Evolutionary conservation across 306 rosid genomes (phyloP), one percentile per base, ranked within the genome.

Genomic region (Vicia sativa): DNA sequence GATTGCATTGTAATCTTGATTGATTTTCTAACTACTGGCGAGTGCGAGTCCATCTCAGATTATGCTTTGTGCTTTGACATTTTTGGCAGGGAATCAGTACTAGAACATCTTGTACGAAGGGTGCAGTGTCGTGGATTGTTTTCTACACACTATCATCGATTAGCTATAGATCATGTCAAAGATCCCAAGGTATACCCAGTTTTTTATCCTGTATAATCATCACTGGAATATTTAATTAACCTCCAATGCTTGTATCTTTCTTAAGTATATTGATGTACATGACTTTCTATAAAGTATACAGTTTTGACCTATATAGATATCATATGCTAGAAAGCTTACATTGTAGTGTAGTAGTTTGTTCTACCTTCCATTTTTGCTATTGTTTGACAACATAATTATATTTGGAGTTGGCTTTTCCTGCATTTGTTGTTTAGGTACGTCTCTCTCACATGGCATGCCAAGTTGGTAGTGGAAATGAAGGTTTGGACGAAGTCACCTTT

Each of bases 381-480:
- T 68, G 59, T 56, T 39, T 43, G 54, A 26, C 57, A 68, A 65
- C 49, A 53, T 55, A 6, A 58, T 41, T 14, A 56, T 62, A 56
- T 79, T 73, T 60, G 78, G n/a, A 80, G 55, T 52, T 62, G 5
- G 56, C 58, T 65, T 42, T 67, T 65, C 44, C 12, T 67, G 67
- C 71, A 31, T 78, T 74, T 74, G 42, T 83, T 69, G 60, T 68
- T 35, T 73, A 95, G 99, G 99, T 95, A 62, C 79, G 79, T 62
- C 96, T 95, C 18, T 78, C 85, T 75, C 99, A 95, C 70, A 90
- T 90, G 99, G 95, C 89, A 58, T 95, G 99, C 77, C 92, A 84
- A 76, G 96, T 95, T 52, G 96, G 97, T 74, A 69, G 74, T 49
- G 95, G 89, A 68, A 70, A 39, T 75, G 81, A 75, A 45, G 92